These are phyloP conservation scores for Recurvomyces mirabilis DNA, from an alignment of 495 filamentous ascomycete species.

Conservation along the genomic window DNA sequence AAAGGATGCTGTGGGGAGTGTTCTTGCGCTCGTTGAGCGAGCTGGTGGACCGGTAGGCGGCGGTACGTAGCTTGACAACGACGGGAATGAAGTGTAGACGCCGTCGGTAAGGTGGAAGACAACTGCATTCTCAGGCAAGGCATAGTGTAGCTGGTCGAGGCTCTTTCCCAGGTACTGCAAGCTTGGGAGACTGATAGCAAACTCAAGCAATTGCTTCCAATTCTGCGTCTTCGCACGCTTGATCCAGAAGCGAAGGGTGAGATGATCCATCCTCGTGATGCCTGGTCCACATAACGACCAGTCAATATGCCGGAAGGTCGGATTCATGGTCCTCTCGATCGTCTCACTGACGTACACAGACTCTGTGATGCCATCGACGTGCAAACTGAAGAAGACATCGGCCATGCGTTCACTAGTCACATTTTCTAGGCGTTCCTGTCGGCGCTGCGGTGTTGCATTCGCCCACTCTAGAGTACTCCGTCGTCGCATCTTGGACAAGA, in stretches of 20 bases:
- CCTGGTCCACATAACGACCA: conserved; percentile 53
- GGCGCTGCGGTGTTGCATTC: conserved; percentile 49
- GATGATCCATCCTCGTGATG: conserved; percentile 50
- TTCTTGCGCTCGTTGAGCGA: conserved; percentile 22
- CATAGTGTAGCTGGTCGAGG: conserved; percentile 59
- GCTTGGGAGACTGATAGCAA: conserved; percentile 55
- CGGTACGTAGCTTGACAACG: conserved; percentile 28
- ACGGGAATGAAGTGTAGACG: conserved; percentile 64
- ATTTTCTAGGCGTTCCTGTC: conserved; percentile 70
- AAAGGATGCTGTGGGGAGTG: conserved; percentile 64
- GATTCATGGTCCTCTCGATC: conserved; percentile 69
- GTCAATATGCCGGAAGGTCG: conserved; percentile 80
- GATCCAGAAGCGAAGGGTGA: conserved; percentile 69
- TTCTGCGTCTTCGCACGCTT: conserved; percentile 43
- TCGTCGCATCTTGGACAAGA: conserved; percentile 38
- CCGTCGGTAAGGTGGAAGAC: conserved; percentile 84
- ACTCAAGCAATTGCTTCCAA: conserved; percentile 60
- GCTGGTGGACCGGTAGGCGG: conserved; percentile 24
- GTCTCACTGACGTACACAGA: conserved; percentile 89
- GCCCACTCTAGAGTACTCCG: conserved; percentile 60
- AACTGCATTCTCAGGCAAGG: conserved; percentile 74
- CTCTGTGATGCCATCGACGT: conserved; percentile 38
- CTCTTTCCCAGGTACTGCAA: conserved; percentile 72
- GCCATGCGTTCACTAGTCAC: conserved; percentile 59
- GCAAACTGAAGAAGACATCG: conserved; percentile 84